phyloP scores from a whole-genome alignment of 2,329 filamentous ascomycete species.

The Ophiostoma triangulosporum region DNA sequence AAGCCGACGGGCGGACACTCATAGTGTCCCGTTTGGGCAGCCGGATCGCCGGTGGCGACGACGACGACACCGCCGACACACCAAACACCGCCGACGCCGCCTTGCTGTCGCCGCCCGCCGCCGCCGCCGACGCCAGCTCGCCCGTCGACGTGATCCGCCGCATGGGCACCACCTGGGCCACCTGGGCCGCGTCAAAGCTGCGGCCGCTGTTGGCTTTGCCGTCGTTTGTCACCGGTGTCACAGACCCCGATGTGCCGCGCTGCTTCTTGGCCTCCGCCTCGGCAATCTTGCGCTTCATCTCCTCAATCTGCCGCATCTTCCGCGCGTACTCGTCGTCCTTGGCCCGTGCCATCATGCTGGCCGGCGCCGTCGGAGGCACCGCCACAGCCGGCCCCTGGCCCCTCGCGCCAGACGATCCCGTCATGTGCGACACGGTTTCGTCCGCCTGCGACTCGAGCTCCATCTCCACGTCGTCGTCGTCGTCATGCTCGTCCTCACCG shows the following conservation, averaged over 20 bases:
- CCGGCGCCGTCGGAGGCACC: conserved; percentile 26
- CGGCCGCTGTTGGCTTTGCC: conserved; percentile 10
- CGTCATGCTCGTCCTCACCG: conserved; percentile 50
- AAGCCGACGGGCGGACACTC: not conserved
- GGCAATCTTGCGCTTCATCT: conserved; percentile 45
- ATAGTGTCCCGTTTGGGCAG: conserved; percentile 18
- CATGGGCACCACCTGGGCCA: not conserved
- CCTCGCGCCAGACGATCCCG: not conserved
- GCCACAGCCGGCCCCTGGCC: no score
- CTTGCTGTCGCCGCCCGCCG: not conserved
- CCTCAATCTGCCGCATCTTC: conserved; percentile 46
- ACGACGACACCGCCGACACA: not conserved
- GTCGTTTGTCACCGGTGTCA: conserved; percentile 17
- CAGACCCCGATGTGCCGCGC: conserved; percentile 20
- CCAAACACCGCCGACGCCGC: not conserved
- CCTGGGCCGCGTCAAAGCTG: not conserved
- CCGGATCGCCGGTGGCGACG: conserved; percentile 4
- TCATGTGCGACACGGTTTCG: conserved; percentile 13
- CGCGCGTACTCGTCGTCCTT: conserved; percentile 29
- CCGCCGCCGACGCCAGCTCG: not conserved
- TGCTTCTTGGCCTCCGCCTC: conserved; percentile 42
- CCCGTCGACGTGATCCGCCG: conserved; percentile 7
- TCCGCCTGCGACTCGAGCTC: conserved; percentile 46
- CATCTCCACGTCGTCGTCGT: conserved; percentile 53
- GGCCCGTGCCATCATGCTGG: conserved; percentile 21